phyloP scores from a whole-genome alignment of 495 filamentous ascomycete species.

The Cetradonia linearis region DNA sequence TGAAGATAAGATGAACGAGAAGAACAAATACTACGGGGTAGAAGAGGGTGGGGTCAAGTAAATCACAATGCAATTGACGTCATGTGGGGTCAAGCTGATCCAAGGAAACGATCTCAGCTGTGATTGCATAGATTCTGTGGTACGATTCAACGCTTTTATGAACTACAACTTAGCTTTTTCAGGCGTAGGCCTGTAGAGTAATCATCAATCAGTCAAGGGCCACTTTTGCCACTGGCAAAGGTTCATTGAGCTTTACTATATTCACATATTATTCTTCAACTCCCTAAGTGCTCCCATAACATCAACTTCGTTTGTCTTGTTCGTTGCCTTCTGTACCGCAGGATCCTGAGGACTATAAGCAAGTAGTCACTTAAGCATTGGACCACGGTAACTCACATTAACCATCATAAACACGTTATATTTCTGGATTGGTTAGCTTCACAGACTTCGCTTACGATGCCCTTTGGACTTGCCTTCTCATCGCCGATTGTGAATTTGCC shows the following conservation, averaged over 20 bases:
- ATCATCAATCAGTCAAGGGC: neutral
- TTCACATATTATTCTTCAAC: conserved; percentile 73
- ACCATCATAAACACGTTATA: conserved; percentile 97
- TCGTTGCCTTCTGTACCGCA: conserved; percentile 71
- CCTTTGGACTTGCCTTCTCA: conserved; percentile 64
- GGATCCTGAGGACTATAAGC: conserved; percentile 50
- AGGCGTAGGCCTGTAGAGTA: neutral
- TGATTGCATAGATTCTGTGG: neutral
- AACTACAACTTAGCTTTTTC: conserved; percentile 2
- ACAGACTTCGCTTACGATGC: neutral
- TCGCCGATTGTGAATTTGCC: conserved; percentile 96
- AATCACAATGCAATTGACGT: conserved; percentile 13
- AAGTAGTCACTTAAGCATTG: too few species aligned
- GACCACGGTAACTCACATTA: conserved; percentile 46
- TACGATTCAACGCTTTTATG: neutral
- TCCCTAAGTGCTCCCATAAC: conserved; percentile 81
- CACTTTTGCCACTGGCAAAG: neutral
- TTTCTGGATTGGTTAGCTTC: conserved; percentile 40
- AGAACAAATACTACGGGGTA: neutral
- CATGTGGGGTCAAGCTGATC: conserved; percentile 15
- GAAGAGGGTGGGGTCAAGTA: neutral
- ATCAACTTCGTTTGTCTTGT: conserved; percentile 69
- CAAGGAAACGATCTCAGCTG: neutral
- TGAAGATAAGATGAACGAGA: neutral
- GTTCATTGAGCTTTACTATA: conserved; percentile 10